Evolutionary conservation across 495 filamentous ascomycete species (phyloP).

Genomic region (Tuber indicum): DNA sequence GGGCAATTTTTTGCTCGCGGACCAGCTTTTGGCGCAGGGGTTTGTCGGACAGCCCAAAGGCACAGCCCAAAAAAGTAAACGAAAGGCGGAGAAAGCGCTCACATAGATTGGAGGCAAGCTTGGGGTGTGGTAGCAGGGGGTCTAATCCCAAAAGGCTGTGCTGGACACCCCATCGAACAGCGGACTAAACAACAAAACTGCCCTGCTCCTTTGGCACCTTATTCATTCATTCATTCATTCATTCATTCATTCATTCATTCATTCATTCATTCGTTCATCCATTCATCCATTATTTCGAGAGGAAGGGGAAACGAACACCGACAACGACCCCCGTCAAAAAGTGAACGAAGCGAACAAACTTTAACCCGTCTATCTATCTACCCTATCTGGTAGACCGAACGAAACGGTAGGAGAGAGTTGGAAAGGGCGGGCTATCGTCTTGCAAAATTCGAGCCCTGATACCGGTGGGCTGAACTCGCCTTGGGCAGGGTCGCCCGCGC

Average conservation of each 20-base stretch:
- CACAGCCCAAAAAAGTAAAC: slow-evolving; percentile 2
- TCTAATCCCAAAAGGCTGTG: background rate
- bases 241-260: background rate
- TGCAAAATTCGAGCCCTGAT: background rate
- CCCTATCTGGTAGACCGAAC: background rate
- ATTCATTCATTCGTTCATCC: background rate
- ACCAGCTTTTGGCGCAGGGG: background rate
- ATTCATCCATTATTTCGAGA: background rate
- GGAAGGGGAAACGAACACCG: background rate
- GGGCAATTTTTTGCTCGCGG: background rate
- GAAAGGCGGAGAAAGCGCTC: slow-evolving; percentile 3
- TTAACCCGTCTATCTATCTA: background rate
- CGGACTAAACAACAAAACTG: background rate
- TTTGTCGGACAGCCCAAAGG: background rate
- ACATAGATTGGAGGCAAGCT: background rate
- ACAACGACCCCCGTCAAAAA: background rate
- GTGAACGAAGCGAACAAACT: background rate
- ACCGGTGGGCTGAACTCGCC: background rate
- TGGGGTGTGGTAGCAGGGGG: background rate
- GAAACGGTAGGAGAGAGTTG: background rate
- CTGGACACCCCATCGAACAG: background rate
- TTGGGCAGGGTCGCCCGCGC: background rate
- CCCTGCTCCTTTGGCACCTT: background rate
- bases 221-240: background rate
- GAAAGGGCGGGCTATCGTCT: background rate